Conservation (phyloP, 371 early-diverging fungal genomes). For the Mortierella sp. region DNA sequence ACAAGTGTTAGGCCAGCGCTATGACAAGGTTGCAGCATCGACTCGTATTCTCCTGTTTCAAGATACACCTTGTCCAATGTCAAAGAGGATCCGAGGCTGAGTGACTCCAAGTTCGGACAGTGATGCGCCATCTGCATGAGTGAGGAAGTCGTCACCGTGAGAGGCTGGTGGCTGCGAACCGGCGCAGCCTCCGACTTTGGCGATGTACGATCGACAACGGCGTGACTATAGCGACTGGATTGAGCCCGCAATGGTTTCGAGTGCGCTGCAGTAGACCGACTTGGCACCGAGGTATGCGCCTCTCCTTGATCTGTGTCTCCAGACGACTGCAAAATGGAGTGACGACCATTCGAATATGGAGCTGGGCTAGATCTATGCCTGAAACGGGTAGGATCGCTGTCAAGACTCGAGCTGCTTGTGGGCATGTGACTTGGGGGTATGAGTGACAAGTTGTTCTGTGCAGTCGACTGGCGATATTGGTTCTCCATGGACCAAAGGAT, state of each 20-base stretch:
- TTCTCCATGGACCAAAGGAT: slow-evolving; percentile 15
- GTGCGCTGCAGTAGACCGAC: no score
- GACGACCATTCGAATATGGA: no score
- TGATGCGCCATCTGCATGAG: slow-evolving; percentile 60
- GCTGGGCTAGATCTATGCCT: no score
- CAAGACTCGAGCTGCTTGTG: neutral
- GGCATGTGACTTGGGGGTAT: neutral
- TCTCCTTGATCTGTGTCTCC: neutral
- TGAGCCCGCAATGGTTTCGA: no score
- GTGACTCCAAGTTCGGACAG: slow-evolving; percentile 59
- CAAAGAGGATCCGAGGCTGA: slow-evolving; percentile 66
- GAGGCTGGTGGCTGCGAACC: slow-evolving; percentile 35
- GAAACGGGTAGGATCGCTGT: neutral
- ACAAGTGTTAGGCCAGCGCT: slow-evolving; percentile 58
- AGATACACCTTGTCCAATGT: slow-evolving; percentile 59
- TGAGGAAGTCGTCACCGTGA: slow-evolving; percentile 67
- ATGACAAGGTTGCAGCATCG: slow-evolving; percentile 62
- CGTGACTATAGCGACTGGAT: neutral
- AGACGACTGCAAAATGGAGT: no score
- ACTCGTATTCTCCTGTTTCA: slow-evolving; percentile 72
- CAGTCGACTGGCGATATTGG: slow-evolving; percentile 6
- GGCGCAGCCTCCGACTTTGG: slow-evolving; percentile 4
- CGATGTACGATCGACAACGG: neutral
- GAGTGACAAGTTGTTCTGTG: neutral
- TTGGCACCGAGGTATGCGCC: neutral